A percentile compares a stretch with the other conserved stretches of the same genome.
phyloP scores from a whole-genome alignment of 1,284 basidiomycete genomes.

The Apiotrichum siamense region DNA sequence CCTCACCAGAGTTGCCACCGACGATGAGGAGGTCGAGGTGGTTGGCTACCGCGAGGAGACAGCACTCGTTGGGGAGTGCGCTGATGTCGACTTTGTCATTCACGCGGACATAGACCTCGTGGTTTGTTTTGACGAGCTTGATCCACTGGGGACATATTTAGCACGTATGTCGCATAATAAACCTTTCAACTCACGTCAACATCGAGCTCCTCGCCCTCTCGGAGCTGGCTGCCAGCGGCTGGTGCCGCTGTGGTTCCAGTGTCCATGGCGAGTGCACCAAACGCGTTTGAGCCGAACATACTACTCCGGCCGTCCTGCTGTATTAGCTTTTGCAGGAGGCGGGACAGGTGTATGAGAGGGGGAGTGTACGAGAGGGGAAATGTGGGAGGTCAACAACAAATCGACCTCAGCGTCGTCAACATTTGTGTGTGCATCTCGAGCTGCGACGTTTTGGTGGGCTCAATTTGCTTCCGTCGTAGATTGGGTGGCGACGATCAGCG shows the following conservation, averaged over 20 bases:
- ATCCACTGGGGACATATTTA: conserved; percentile 45
- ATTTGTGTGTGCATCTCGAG: background rate
- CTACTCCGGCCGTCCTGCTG: background rate
- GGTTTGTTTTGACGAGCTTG: conserved; percentile 42
- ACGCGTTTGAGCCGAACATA: conserved; percentile 32
- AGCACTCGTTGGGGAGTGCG: conserved; percentile 39
- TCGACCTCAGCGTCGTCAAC: too few species aligned
- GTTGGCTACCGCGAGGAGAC: conserved; percentile 47
- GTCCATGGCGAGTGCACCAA: conserved; percentile 33
- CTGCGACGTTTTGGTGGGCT: too few species aligned
- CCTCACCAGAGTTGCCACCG: conserved; percentile 32
- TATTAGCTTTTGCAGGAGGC: background rate
- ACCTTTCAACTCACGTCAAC: conserved; percentile 40
- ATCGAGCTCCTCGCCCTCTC: conserved; percentile 42
- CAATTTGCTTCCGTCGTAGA: too few species aligned
- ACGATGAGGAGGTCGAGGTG: conserved; percentile 42
- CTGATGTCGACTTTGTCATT: conserved; percentile 35
- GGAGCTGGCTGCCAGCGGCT: conserved; percentile 20
- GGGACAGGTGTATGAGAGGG: background rate
- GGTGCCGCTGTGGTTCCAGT: conserved; percentile 8
- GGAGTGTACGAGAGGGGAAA: background rate
- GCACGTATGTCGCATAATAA: too few species aligned
- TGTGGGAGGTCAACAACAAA: background rate
- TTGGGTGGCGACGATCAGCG: too few species aligned
- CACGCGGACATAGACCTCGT: conserved; percentile 45